Evolutionary conservation across 164 flowering plant species (phyloP).

Genomic region (Chimonanthus salicifolius): DNA sequence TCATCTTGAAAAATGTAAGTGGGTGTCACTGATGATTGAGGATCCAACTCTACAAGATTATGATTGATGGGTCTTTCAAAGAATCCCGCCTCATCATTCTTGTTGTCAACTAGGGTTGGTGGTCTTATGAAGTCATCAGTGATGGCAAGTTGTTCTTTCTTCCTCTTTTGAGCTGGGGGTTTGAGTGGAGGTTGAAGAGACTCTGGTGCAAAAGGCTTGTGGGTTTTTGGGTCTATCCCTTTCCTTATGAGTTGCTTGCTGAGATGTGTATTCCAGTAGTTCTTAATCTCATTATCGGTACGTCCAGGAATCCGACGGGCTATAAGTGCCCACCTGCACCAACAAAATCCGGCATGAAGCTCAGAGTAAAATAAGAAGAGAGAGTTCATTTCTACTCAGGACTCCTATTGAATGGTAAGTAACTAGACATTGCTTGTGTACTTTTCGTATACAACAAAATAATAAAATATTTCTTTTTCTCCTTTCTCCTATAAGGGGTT

Average conservation of each 20-base stretch:
- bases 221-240: conserved; percentile 4
- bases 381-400: too few species aligned
- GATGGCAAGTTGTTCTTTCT: neutral
- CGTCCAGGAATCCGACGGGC: too few species aligned
- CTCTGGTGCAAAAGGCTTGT: conserved; percentile 1
- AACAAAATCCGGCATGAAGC: neutral
- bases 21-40: neutral
- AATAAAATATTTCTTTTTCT: too few species aligned
- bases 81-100: neutral
- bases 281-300: too few species aligned
- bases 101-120: neutral
- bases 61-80: too few species aligned
- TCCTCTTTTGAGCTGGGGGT: neutral
- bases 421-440: too few species aligned
- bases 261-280: too few species aligned
- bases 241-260: neutral
- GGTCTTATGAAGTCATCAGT: neutral
- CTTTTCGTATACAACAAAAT: too few species aligned
- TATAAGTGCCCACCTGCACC: neutral
- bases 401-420: too few species aligned
- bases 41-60: too few species aligned
- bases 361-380: too few species aligned
- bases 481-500: too few species aligned
- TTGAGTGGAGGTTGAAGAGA: neutral
- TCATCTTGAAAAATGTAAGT: neutral